Base-by-base conservation (phyloP, 2,329 filamentous ascomycete genomes). In the Xenosphaeropsis pyriputrescens region DNA sequence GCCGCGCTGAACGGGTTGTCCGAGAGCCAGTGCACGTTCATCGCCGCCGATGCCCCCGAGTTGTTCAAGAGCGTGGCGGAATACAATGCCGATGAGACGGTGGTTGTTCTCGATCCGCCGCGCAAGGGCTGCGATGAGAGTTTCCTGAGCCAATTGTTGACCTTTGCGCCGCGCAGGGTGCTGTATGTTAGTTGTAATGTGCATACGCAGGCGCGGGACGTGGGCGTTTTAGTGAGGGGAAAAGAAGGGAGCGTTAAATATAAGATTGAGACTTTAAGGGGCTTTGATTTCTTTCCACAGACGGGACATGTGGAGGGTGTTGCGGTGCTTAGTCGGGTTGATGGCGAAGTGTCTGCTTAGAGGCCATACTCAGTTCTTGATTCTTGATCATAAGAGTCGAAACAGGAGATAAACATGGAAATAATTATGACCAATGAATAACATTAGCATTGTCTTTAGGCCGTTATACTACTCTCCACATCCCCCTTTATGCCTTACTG, bases 181-280 rank as follows among this genome's bases (percentile, higher is more conserved):
- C 75, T 94, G 4, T 98, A 98, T 56, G 89, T 98, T 31, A 93
- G 84, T 54, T 98, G 91, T 52, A 98, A 98, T 53, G 91, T 98
- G 46, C 91, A 98, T 56, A 96, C 89, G 7, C 91, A 96, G 68
- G 91, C 91, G 12, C 67, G 91, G 38, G 91, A 98, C 59, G 78
- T 98, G 1, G 91, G 88, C 0, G 75, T 89, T 43, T 61, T 98
- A 50, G 85, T 96, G 1, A 70, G 79, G 29, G 86, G 88, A 1
- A 60, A 73, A 50, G 56, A 57, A 13, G 54, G 60, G 45, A 56
- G 58, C 37, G 60, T 60, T 16, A 61, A 68, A 43, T 98, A 95
- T 59, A 75, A 79, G 57, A 83, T 98, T 55, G 89, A 96, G 67
- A 93, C 83, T 53, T 60, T 98, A 34, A 70, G 81, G 35, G 91